A percentile compares a stretch with the other conserved stretches of the same genome.
Conservation (phyloP, 306 rosid genomes). For the Dalbergia cochinchinensis region DNA sequence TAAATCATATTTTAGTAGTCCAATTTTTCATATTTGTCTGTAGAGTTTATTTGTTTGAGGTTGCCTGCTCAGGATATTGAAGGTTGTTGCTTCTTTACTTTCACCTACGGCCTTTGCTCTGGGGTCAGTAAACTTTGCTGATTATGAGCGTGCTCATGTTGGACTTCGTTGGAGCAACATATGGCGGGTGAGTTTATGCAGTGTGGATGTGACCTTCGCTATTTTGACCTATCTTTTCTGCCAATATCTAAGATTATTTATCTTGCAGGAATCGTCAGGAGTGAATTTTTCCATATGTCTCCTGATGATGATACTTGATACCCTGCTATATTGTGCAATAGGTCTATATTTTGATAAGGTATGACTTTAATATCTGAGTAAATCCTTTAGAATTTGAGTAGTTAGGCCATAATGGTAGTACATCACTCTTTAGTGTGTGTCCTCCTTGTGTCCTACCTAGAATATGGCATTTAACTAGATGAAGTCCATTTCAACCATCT, state of each 20-base stretch:
- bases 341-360: conserved; percentile 98
- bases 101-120: conserved; percentile 95
- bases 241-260: conserved; percentile 40
- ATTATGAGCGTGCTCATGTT: conserved; percentile 98
- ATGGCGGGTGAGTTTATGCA: conserved; percentile 73
- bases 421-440: neutral
- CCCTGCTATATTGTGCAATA: conserved; percentile 78
- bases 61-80: conserved; percentile 71
- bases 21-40: conserved; percentile 30
- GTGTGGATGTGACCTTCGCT: conserved; percentile 29
- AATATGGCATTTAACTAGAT: conserved; percentile 19
- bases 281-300: conserved; percentile 88
- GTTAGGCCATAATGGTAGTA: conserved; percentile 23
- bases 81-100: conserved; percentile 87
- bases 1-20: conserved; percentile 21
- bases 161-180: conserved; percentile 98
- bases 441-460: conserved; percentile 12
- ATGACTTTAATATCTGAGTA: conserved; percentile 36
- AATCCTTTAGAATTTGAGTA: conserved; percentile 2
- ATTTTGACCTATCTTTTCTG: neutral
- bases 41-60: conserved; percentile 40
- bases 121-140: conserved; percentile 94
- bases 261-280: conserved; percentile 86
- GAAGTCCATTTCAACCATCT: conserved; percentile 31
- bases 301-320: conserved; percentile 88